Percentiles rank a stretch among this genome's conserved stretches.
Conservation (phyloP, 1,139 yeast species). For the Diutina scorzettiae region DNA sequence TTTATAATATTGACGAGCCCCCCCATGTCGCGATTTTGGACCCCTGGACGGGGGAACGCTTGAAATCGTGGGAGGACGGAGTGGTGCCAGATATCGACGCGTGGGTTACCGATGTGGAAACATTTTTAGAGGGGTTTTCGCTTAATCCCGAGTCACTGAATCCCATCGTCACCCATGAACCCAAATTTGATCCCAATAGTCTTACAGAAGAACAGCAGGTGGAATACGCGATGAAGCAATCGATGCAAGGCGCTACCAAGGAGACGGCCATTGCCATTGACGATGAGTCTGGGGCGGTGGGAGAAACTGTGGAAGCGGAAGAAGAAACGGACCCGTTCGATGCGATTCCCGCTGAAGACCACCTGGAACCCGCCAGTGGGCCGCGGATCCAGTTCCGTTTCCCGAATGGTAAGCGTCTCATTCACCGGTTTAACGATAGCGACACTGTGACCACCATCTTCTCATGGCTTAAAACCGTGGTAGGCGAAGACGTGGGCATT, state of each 20-base stretch:
- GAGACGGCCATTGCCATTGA: slow-evolving; percentile 5
- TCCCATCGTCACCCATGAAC: slow-evolving; percentile 51
- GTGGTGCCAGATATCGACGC: slow-evolving; percentile 41
- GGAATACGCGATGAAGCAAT: slow-evolving; percentile 63
- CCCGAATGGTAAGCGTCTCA: slow-evolving; percentile 73
- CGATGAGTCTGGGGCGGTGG: slow-evolving; percentile 8
- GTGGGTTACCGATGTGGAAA: slow-evolving; percentile 52
- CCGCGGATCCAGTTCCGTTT: slow-evolving; percentile 82
- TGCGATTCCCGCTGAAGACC: slow-evolving; percentile 33
- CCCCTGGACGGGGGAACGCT: slow-evolving; percentile 89
- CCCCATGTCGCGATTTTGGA: slow-evolving; percentile 92
- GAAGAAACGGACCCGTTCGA: slow-evolving; percentile 21
- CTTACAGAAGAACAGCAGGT: slow-evolving; percentile 80
- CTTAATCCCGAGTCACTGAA: slow-evolving; percentile 54
- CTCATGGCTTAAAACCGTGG: slow-evolving; percentile 43
- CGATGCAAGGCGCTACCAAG: slow-evolving; percentile 21
- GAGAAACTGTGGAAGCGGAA: slow-evolving; percentile 7
- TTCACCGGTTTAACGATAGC: slow-evolving; percentile 49
- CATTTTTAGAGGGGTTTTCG: slow-evolving; percentile 52
- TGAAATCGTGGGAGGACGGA: slow-evolving; percentile 55
- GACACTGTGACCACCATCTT: slow-evolving; percentile 39
- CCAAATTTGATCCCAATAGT: slow-evolving; percentile 43
- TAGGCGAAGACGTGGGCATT: slow-evolving; percentile 28
- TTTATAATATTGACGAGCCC: slow-evolving; percentile 51
- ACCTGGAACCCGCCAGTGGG: slow-evolving; percentile 44